Conservation (phyloP, 1,139 yeast genomes). For the Magnusiomyces magnusii region DNA sequence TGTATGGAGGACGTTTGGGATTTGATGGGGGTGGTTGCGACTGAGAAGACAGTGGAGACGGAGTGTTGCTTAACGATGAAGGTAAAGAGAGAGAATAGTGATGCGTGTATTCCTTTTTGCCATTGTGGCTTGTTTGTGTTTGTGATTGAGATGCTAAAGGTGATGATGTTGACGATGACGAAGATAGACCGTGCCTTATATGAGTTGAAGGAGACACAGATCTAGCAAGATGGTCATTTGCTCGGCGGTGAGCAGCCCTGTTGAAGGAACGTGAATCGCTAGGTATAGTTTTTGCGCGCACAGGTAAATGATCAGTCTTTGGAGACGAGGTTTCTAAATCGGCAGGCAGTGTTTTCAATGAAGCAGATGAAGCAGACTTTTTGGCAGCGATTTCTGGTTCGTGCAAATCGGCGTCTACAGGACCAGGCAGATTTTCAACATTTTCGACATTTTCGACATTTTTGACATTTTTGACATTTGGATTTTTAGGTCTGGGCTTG, state of each 20-base stretch:
- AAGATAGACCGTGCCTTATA: background rate
- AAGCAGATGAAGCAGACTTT: background rate
- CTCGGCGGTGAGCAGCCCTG: background rate
- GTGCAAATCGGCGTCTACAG: too few relatives aligned
- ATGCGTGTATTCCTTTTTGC: background rate
- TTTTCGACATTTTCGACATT: background rate
- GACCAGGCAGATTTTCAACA: too few relatives aligned
- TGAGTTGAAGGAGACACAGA: background rate
- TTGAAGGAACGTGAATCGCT: background rate
- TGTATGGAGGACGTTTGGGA: slow-evolving; percentile 12
- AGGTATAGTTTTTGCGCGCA: background rate
- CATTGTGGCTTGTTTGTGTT: background rate
- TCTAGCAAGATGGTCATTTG: background rate
- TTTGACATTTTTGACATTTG: background rate
- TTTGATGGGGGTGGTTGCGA: background rate
- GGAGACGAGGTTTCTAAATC: background rate
- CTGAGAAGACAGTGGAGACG: background rate
- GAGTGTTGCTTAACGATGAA: background rate
- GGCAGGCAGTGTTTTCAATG: background rate
- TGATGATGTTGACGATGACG: background rate
- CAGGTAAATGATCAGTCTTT: background rate
- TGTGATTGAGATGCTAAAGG: too few relatives aligned
- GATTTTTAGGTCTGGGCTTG: background rate
- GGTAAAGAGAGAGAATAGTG: background rate
- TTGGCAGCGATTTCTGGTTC: too few relatives aligned